These are phyloP conservation scores for Mycosphaerella arachidis DNA, from an alignment of 2,329 filamentous ascomycete species.

Conservation along the genomic window DNA sequence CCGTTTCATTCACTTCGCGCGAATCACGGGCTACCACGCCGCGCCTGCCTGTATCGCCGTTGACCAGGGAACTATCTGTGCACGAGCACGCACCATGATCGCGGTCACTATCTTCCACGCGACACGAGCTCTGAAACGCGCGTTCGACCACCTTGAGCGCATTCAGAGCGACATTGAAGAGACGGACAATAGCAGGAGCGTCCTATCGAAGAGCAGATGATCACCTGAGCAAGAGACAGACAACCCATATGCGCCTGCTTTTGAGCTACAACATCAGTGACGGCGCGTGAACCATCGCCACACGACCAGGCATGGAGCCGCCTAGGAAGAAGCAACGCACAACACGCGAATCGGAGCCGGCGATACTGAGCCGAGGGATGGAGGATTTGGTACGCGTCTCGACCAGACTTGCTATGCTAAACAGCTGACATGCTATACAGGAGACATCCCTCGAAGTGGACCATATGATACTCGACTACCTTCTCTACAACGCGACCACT, in stretches of 20 bases:
- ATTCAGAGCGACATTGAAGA: constrained; percentile 1
- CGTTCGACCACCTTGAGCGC: constrained; percentile 10
- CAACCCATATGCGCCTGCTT: background rate
- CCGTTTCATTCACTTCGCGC: background rate
- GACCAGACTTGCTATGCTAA: no score
- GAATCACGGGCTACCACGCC: background rate
- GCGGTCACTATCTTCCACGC: background rate
- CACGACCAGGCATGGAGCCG: background rate
- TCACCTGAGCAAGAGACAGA: background rate
- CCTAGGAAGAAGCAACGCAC: constrained; percentile 11
- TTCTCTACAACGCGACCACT: constrained; percentile 46
- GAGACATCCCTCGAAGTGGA: constrained; percentile 46
- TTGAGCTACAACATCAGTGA: background rate
- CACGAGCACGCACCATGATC: background rate
- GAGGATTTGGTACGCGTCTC: constrained; percentile 22
- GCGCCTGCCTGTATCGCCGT: background rate
- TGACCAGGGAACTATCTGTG: background rate
- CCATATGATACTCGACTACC: constrained; percentile 54
- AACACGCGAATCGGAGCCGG: constrained; percentile 5
- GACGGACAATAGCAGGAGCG: background rate
- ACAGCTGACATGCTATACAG: no score
- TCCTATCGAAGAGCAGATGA: background rate
- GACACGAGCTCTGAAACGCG: constrained; percentile 13
- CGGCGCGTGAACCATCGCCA: no score
- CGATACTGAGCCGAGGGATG: constrained; percentile 15